Conservation (phyloP, 2,329 filamentous ascomycete genomes). For the Aspergillus jensenii region DNA sequence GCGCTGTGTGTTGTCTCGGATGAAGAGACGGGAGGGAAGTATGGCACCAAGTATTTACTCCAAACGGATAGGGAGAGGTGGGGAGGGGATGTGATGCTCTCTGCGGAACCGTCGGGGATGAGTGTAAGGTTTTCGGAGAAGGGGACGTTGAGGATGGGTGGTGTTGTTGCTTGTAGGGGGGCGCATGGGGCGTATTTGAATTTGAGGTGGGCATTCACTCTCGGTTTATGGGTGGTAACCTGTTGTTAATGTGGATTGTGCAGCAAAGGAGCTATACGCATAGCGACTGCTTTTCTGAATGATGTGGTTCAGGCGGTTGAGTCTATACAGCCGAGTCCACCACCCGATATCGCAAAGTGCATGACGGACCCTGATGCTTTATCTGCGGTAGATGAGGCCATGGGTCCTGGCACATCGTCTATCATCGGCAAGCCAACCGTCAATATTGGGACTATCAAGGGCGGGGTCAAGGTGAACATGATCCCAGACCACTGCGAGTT, state of each 20-base stretch:
- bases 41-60: neutral
- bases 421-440: conserved; percentile 40
- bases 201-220: conserved; percentile 18
- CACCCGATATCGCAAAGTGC: neutral
- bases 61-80: conserved; percentile 30
- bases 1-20: neutral
- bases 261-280: neutral
- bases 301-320: neutral
- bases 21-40: neutral
- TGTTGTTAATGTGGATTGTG: conserved; percentile 18
- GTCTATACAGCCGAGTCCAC: neutral
- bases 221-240: neutral
- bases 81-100: conserved; percentile 42
- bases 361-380: neutral
- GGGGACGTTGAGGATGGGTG: conserved; percentile 42
- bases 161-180: conserved; percentile 32
- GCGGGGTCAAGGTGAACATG: conserved; percentile 45
- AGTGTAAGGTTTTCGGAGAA: conserved; percentile 46
- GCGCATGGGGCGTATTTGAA: conserved; percentile 45
- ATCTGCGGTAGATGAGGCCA: neutral
- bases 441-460: conserved; percentile 43
- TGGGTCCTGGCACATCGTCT: conserved; percentile 23
- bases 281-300: neutral
- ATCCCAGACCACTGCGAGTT: conserved; percentile 40
- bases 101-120: conserved; percentile 40